phyloP scores from a whole-genome alignment of 495 filamentous ascomycete species.

The Penicillium arizonense region DNA sequence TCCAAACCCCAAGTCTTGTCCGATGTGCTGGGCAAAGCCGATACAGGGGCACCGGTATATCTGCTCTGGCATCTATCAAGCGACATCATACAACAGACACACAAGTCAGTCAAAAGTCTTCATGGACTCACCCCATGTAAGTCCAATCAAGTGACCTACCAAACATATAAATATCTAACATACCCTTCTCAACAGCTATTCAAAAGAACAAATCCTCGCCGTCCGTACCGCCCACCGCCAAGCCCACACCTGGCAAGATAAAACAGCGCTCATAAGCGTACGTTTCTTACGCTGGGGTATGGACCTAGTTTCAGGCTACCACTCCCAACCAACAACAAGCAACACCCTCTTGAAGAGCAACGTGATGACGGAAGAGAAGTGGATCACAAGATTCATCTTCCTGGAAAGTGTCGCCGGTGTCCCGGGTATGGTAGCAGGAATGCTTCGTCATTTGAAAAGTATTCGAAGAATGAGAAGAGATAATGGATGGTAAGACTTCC shows the following conservation, averaged over 20 bases:
- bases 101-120: constrained; percentile 3
- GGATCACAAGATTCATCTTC: constrained; percentile 78
- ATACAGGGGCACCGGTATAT: background rate
- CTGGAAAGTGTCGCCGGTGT: constrained; percentile 86
- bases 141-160: background rate
- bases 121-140: constrained; percentile 11
- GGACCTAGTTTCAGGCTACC: constrained; percentile 63
- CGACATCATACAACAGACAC: background rate
- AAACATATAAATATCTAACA: background rate
- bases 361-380: constrained; percentile 63
- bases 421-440: constrained; percentile 87
- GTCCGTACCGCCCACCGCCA: constrained; percentile 61
- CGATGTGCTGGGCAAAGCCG: background rate
- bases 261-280: constrained; percentile 53
- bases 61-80: background rate
- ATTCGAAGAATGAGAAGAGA: constrained; percentile 74
- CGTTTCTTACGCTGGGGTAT: constrained; percentile 55
- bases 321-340: constrained; percentile 43
- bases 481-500: constrained; percentile 65
- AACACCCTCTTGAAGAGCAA: constrained; percentile 18
- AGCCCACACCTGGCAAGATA: constrained; percentile 56
- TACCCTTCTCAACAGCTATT: background rate
- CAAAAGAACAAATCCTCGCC: constrained; percentile 45
- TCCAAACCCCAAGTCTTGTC: background rate
- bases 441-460: constrained; percentile 76